A percentile compares a stretch with the other conserved stretches of the same genome.
phyloP scores from a whole-genome alignment of 371 early-diverging fungal species.

The Mucor sp. region DNA sequence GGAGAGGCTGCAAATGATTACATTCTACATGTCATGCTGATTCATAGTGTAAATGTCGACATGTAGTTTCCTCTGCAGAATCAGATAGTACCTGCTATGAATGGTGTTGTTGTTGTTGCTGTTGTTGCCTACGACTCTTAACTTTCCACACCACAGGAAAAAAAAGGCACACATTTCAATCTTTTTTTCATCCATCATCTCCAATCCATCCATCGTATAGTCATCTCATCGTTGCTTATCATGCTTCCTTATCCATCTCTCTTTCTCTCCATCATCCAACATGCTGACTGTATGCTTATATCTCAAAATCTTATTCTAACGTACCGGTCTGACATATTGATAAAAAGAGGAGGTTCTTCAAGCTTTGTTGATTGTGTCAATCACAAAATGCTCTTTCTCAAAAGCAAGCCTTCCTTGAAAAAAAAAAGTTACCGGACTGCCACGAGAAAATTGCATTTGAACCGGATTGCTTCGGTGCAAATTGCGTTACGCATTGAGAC shows the following conservation, averaged over 20 bases:
- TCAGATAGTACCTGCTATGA: too few relatives aligned
- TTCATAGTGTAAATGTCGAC: not conserved
- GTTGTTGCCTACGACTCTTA: too few relatives aligned
- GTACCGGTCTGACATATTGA: slow-evolving; percentile 26
- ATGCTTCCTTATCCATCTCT: not conserved
- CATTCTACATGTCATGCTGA: not conserved
- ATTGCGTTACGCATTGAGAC: not conserved
- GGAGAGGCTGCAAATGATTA: not conserved
- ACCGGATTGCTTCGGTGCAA: not conserved
- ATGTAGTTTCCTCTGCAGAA: too few relatives aligned
- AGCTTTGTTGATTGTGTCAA: not conserved
- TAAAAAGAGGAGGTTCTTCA: slow-evolving; percentile 24
- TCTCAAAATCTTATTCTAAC: slow-evolving; percentile 2
- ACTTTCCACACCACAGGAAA: too few relatives aligned
- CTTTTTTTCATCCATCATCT: too few relatives aligned
- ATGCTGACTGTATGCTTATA: not conserved
- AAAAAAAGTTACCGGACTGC: slow-evolving; percentile 8
- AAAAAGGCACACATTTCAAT: too few relatives aligned
- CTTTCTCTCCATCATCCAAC: not conserved
- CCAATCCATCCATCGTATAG: too few relatives aligned
- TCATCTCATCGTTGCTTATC: not conserved
- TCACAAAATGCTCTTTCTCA: slow-evolving; percentile 11
- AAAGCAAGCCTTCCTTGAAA: not conserved
- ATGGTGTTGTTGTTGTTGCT: too few relatives aligned
- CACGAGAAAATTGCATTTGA: not conserved